phyloP scores from a whole-genome alignment of 208 protist species.

The Trichomonas vaginalis region DNA sequence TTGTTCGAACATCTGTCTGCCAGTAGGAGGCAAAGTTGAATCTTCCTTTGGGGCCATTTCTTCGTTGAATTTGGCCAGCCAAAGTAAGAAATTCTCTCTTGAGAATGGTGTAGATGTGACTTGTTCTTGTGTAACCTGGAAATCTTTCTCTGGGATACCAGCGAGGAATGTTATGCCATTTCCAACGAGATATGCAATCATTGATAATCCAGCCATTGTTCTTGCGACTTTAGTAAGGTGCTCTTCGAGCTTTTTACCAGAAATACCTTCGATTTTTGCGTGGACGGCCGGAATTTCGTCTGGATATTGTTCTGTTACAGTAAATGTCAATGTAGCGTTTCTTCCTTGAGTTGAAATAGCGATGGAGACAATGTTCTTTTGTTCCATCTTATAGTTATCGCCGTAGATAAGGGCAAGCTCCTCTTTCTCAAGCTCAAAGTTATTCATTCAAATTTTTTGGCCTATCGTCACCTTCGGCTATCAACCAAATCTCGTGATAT shows the following conservation, averaged over 20 bases:
- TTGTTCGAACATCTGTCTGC: background rate
- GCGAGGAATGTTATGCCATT: background rate
- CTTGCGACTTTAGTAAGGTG: background rate
- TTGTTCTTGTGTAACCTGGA: background rate
- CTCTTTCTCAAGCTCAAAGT: conserved; percentile 3
- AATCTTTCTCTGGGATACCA: background rate
- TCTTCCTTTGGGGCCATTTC: background rate
- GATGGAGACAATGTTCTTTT: background rate
- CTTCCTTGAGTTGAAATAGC: background rate
- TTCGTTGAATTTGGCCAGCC: background rate
- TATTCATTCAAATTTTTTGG: background rate
- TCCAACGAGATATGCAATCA: background rate
- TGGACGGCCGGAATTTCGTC: background rate
- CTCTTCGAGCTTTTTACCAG: background rate
- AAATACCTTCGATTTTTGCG: conserved; percentile 1
- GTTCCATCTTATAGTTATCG: background rate
- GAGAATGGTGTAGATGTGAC: background rate
- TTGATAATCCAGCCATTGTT: background rate
- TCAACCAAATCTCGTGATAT: too few species aligned
- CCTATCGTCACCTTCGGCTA: background rate
- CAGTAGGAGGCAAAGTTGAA: background rate
- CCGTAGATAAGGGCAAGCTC: background rate
- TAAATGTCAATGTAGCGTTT: background rate
- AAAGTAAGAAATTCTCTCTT: background rate
- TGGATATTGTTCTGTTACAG: background rate